Evolutionary conservation across 2,329 filamentous ascomycete genomes (phyloP).

Genomic region (Clonostachys chloroleuca): DNA sequence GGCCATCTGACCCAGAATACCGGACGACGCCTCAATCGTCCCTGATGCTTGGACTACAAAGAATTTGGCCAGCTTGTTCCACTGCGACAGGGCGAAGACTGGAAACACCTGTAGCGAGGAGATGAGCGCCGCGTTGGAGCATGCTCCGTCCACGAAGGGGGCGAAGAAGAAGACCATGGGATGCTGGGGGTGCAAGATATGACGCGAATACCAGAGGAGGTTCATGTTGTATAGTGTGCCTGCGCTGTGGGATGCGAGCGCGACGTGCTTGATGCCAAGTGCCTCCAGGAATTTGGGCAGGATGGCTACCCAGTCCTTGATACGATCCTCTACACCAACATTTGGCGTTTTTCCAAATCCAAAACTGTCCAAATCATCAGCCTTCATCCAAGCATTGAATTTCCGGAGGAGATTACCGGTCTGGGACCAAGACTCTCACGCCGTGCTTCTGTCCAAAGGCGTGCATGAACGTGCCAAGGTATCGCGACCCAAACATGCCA

Average conservation of each 20-base stretch:
- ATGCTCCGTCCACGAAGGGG: slow-evolving; percentile 1
- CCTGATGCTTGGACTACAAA: slow-evolving; percentile 2
- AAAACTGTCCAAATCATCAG: slow-evolving; percentile 6
- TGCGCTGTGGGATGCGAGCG: slow-evolving; percentile 19
- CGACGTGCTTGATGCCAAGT: slow-evolving; percentile 21
- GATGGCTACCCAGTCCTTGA: slow-evolving; percentile 16
- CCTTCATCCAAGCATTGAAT: background rate
- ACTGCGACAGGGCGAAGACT: background rate
- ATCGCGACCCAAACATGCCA: slow-evolving; percentile 16
- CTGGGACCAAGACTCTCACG: slow-evolving; percentile 22
- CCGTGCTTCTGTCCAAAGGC: slow-evolving; percentile 18
- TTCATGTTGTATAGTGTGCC: slow-evolving; percentile 24
- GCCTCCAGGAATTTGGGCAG: slow-evolving; percentile 24
- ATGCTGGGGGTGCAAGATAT: slow-evolving; percentile 13
- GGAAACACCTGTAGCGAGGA: background rate
- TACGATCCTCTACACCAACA: slow-evolving; percentile 8
- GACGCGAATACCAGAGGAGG: slow-evolving; percentile 14
- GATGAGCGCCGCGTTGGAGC: background rate
- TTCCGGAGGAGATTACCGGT: slow-evolving; percentile 16
- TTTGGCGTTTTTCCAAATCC: slow-evolving; percentile 16
- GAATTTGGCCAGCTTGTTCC: slow-evolving; percentile 3
- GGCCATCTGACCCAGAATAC: slow-evolving; percentile 3
- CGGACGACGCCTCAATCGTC: slow-evolving; percentile 4
- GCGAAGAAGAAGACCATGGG: slow-evolving; percentile 11
- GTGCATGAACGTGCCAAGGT: slow-evolving; percentile 22